Conservation (phyloP, 345 rosid species). For the Pistacia atlantica region DNA sequence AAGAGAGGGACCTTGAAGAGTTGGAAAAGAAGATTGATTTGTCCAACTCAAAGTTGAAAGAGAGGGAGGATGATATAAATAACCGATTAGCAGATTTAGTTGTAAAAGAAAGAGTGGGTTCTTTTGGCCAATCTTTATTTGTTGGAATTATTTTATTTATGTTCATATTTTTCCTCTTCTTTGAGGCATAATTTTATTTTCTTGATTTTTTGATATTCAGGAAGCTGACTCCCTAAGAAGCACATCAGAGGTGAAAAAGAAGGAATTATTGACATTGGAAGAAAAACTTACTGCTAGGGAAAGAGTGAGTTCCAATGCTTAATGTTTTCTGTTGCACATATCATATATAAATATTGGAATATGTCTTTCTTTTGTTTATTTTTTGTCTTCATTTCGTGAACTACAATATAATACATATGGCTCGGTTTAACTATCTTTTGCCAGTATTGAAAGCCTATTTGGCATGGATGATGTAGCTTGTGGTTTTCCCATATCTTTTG, state of each 20-base stretch:
- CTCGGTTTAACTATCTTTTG: neutral
- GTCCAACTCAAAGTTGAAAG: constrained; percentile 50
- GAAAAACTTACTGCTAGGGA: constrained; percentile 70
- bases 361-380: neutral
- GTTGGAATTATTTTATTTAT: neutral
- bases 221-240: constrained; percentile 44
- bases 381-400: neutral
- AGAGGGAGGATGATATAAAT: constrained; percentile 54
- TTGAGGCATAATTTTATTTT: constrained; percentile 23
- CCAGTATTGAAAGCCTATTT: neutral
- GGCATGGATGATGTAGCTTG: neutral
- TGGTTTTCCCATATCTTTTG: neutral
- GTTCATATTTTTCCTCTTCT: neutral
- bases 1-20: constrained; percentile 59
- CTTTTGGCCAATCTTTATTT: constrained; percentile 7
- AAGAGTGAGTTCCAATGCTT: constrained; percentile 52
- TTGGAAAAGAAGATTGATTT: constrained; percentile 49
- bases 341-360: neutral
- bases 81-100: constrained; percentile 51
- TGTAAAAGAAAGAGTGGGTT: constrained; percentile 65
- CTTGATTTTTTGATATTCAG: constrained; percentile 36
- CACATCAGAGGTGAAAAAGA: constrained; percentile 53
- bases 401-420: neutral
- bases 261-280: constrained; percentile 58
- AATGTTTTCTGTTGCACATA: neutral